Base-by-base conservation (phyloP, 2,329 filamentous ascomycete species). In the Paecilomyces sp. region DNA sequence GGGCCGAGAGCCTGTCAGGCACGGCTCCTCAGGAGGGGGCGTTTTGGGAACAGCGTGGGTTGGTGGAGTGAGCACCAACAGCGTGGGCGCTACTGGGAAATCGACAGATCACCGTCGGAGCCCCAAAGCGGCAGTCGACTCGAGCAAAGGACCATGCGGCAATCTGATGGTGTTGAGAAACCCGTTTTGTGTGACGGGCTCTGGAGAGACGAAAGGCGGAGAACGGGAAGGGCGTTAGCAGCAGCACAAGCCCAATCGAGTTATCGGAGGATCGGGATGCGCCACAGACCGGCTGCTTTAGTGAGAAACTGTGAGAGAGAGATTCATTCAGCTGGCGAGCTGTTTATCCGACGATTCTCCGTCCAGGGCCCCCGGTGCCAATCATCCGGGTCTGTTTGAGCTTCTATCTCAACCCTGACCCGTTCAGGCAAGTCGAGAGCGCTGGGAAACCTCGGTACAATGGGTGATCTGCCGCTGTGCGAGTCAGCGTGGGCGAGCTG, bases 161-260 rank as follows among this genome's bases (percentile, higher is more conserved):
- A 30, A 31, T 24, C 25, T 22, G 54, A 56, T 34, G 30, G 30
- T 56, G 54, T 56, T 33, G 30, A 56, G 33, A 34, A 56, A 24
- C 18, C 51, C 41, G 36, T 47, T 28, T 47, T 47, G 36, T 47
- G 36, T 47, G 36, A 47, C 41, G 41, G 31, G 31, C 8, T 3
- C 31, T 33, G 31, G 53, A 58, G 58, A 60, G 54, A 56, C 61
- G 56, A 54, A 56, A 25, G 34, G 54, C 41, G 41, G 41, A 47
- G 41, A 61, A 57, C 61, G 60, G 58, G 62, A 57, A 61, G 63
- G 53, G 15, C 54, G 3, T 11, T 12, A 33, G 11, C 8, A 13
- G 63, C 59, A 67, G 65, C 65, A 63, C 58, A 64, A 66, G 61
- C 66, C 65, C 60, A 18, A 67, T 66, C 58, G 58, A 66, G 63